Evolutionary conservation across 371 early-diverging fungal species (phyloP).

Genomic region (Lichtheimia ornata): DNA sequence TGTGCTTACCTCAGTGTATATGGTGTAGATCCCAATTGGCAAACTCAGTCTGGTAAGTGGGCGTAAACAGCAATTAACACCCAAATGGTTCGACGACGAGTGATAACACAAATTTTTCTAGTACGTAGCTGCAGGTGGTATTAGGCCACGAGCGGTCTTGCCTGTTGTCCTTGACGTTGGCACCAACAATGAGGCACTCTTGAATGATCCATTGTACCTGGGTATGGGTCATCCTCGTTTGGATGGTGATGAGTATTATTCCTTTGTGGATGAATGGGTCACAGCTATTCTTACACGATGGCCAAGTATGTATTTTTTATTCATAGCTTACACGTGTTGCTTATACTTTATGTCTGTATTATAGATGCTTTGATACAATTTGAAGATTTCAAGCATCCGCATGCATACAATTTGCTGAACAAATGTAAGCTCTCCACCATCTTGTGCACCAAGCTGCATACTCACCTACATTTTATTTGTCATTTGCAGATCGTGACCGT

Average conservation of each 20-base stretch:
- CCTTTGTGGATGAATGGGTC: constrained; percentile 70
- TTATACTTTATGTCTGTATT: background rate
- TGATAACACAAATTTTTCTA: constrained; percentile 8
- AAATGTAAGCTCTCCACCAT: constrained; percentile 40
- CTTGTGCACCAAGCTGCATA: background rate
- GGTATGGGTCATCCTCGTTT: constrained; percentile 67
- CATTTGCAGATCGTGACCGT: constrained; percentile 48
- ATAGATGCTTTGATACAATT: constrained; percentile 55
- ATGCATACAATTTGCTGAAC: constrained; percentile 63
- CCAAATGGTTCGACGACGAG: too few relatives aligned
- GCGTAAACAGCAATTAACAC: too few relatives aligned
- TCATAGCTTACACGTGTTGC: background rate
- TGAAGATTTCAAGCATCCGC: constrained; percentile 58
- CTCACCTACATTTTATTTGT: background rate
- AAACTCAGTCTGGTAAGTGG: constrained; percentile 58
- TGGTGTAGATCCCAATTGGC: constrained; percentile 49
- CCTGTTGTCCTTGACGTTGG: constrained; percentile 71
- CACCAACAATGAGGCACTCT: constrained; percentile 61
- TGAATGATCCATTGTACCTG: constrained; percentile 66
- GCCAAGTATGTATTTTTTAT: constrained; percentile 51
- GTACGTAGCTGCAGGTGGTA: constrained; percentile 69
- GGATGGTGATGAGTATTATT: constrained; percentile 62
- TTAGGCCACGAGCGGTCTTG: constrained; percentile 63
- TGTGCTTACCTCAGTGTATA: too few relatives aligned
- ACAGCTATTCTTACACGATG: constrained; percentile 60